Conservation (phyloP, 2,329 filamentous ascomycete genomes). For the Claviceps fusiformis region DNA sequence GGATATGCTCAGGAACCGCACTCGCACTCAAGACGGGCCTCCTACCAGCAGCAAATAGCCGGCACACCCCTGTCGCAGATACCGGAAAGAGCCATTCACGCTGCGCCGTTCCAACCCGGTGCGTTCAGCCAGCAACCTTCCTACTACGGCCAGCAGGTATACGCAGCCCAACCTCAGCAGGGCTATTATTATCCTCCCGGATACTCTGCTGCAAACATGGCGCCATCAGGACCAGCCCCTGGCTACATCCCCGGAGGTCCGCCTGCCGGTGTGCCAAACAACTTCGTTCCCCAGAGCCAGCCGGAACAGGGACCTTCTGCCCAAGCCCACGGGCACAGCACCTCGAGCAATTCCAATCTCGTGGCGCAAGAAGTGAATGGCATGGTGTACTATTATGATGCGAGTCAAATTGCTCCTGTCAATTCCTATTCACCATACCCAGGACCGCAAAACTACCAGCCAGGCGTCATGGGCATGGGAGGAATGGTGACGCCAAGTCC, state of each 20-base stretch:
- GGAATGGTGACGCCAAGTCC: conserved; percentile 64
- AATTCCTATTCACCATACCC: conserved; percentile 34
- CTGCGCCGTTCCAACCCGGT: conserved; percentile 74
- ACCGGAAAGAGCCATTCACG: conserved; percentile 82
- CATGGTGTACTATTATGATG: conserved; percentile 90
- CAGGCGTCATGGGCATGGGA: conserved; percentile 54
- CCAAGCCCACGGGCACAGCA: conserved; percentile 17
- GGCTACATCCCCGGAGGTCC: conserved; percentile 44
- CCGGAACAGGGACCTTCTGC: conserved; percentile 19
- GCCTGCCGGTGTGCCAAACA: conserved; percentile 26
- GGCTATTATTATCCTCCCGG: conserved; percentile 56
- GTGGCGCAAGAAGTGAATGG: conserved; percentile 84
- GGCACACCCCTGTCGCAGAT: conserved; percentile 83
- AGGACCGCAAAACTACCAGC: conserved; percentile 37
- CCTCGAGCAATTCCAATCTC: conserved; percentile 27
- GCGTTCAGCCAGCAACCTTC: conserved; percentile 45
- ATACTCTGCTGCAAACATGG: conserved; percentile 34
- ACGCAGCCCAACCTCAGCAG: conserved; percentile 29
- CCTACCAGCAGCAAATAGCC: conserved; percentile 56
- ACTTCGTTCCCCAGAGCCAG: conserved; percentile 30
- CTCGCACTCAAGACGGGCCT: conserved; percentile 50
- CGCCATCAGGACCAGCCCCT: conserved; percentile 36
- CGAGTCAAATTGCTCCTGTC: conserved; percentile 52
- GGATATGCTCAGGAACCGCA: conserved; percentile 47
- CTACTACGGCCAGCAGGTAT: conserved; percentile 40